These are phyloP conservation scores for Nyctanthes arbortristis DNA, from an alignment of 257 asterid genomes.

Conservation along the genomic window DNA sequence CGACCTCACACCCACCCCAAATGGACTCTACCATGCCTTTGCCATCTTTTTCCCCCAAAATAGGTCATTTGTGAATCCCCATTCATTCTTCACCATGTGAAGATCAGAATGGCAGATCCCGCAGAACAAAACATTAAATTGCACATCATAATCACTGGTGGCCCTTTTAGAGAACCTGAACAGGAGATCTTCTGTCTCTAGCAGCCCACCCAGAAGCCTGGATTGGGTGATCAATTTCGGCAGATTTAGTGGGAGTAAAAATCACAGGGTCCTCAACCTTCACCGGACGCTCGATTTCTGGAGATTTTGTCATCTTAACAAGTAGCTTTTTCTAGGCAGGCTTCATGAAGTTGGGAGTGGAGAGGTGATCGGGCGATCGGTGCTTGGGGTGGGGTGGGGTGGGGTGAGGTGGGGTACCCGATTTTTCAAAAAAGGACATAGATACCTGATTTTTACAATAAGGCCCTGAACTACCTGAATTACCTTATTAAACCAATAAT, in stretches of 20 bases:
- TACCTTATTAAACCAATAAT: no score
- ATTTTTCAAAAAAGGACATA: no score
- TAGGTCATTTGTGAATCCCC: background rate
- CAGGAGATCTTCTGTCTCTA: constrained; percentile 15
- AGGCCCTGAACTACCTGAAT: no score
- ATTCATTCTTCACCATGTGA: background rate
- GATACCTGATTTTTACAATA: no score
- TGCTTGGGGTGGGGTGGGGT: no score
- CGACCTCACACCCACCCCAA: no score
- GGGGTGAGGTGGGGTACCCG: no score
- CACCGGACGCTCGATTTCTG: background rate
- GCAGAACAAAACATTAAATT: constrained; percentile 18
- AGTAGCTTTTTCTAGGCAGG: background rate
- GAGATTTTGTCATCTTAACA: background rate
- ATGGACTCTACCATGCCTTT: no score
- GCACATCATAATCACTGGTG: constrained; percentile 20
- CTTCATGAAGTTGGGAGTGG: background rate
- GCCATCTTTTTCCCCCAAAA: no score
- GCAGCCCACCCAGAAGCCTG: constrained; percentile 28
- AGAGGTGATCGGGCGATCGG: no score
- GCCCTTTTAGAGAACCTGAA: constrained; percentile 21
- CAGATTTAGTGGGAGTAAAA: no score
- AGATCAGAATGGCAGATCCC: background rate
- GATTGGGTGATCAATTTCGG: constrained; percentile 1
- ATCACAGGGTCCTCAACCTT: no score